Base-by-base conservation (phyloP, 2,329 filamentous ascomycete species). In the Neoascochyta sp. region DNA sequence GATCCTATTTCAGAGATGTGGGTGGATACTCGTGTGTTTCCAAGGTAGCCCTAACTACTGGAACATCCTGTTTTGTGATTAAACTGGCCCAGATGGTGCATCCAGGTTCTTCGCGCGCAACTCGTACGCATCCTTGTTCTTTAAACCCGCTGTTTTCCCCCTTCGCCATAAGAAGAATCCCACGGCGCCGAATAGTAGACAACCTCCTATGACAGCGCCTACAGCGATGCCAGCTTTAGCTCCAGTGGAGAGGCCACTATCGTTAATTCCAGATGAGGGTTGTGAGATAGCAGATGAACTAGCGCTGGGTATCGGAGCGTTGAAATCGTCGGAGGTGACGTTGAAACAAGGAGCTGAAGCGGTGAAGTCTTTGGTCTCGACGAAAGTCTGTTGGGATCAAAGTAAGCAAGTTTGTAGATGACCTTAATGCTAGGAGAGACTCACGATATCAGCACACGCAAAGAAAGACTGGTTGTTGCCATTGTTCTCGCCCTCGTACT, bases 321-420 rank as follows among this genome's bases (percentile, higher is more conserved):
- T 47, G 39, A 65, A 63, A 13, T 62, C 51, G 10, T 60, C 54
- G 9, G 52, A 48, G 0, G 67, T 68, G 4, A 67, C 65, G 34
- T 71, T 71, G 57, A 71, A 70, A 51, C 69, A 70, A 0, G 67
- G 66, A 7, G 68, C 59, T 19, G 63, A 53, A 21, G 54, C 47
- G 1, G 51, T 64, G 39, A 71, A 70, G 13, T 63, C 49, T 33
- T 50, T 53, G 1, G 60, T 42, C 3, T 63, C 41, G 15, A 70
- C 58, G 31, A 69, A 69, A 5, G 57, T 66, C 44, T 52, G 21
- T 0, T 10, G 14, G 9, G 7, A 10, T 24, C n/a, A n/a, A n/a
- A n/a, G 31, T 29, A n/a, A 18, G 21, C 7, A 10, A 7, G 9
- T 29, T 5, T 5, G 22, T 7, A 21, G 12, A 4, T 14, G 6